Evolutionary conservation across 1,284 basidiomycete species (phyloP), one percentile per base, ranked within the genome.

Genomic region (Ceratobasidium sp.): DNA sequence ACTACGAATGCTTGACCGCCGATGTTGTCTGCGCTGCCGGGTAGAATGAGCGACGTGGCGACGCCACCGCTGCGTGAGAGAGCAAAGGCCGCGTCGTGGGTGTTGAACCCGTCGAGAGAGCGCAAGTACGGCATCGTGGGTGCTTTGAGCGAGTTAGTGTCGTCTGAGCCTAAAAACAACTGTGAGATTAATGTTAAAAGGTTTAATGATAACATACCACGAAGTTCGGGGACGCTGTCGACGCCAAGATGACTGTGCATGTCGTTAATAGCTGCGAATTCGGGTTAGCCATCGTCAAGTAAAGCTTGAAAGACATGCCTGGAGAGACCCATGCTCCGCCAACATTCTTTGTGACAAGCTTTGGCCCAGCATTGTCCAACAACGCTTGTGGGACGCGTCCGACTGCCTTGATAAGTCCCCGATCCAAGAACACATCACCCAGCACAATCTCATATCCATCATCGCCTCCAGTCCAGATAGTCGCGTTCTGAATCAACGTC

Each of bases 241-340:
- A 96, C 86, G 0, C 94, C 95, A 26, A 95, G 85, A 83, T 96
- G 95, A 1, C 93, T 94, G 84, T 97, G 92, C 80, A 95, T 86
- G 83, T 95, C 94, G 53, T 95, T 91, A 70, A 93, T 89, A 2
- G 75, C 80, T 79, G 40, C 23, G 26, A 73, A n/a, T n/a, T n/a
- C n/a, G n/a, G n/a, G n/a, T n/a, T n/a, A n/a, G n/a, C n/a, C n/a
- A n/a, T n/a, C n/a, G n/a, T n/a, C n/a, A n/a, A n/a, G n/a, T n/a
- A n/a, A n/a, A n/a, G 23, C 6, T 13, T 40, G 1, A 18, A 40
- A 79, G n/a, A n/a, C 71, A 82, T 80, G 81, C 87, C 87, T 23
- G 87, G 87, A 0, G 87, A 87, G 26, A 88, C 83, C 86, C 87
- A 88, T 23, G 85, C 85, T 4, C 86, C 87, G 40, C 83, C 60